Percentiles rank a stretch among this genome's conserved stretches.
phyloP scores from a whole-genome alignment of 306 rosid genomes.

The Biancaea sappan region DNA sequence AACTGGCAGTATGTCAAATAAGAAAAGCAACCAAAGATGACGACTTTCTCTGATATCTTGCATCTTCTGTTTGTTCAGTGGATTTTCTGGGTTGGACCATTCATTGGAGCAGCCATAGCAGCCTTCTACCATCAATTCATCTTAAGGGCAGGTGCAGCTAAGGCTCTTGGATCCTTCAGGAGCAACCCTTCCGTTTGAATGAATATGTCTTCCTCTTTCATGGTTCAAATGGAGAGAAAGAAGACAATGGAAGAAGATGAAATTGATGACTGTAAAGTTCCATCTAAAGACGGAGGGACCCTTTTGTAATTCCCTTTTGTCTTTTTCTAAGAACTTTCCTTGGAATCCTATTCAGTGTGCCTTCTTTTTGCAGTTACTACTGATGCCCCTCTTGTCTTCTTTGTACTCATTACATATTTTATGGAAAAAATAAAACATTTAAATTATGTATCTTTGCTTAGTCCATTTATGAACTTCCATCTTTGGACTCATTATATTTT shows the following conservation, averaged over 20 bases:
- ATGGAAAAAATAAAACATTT: neutral
- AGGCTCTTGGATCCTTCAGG: constrained; percentile 95
- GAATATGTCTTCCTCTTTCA: constrained; percentile 25
- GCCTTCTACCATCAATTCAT: constrained; percentile 96
- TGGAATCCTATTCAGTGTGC: constrained; percentile 25
- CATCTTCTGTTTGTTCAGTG: constrained; percentile 55
- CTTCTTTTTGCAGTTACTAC: neutral
- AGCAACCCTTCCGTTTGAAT: constrained; percentile 68
- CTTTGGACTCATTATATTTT: too few relatives aligned
- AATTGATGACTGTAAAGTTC: constrained; percentile 19
- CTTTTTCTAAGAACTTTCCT: constrained; percentile 25
- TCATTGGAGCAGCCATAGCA: constrained; percentile 88
- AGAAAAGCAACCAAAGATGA: neutral
- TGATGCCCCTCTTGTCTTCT: neutral
- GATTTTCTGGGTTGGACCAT: constrained; percentile 97
- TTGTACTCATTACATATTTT: constrained; percentile 21
- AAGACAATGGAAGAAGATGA: constrained; percentile 10
- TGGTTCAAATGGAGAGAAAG: constrained; percentile 28
- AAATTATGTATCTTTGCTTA: neutral
- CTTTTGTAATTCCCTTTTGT: constrained; percentile 36
- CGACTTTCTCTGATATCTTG: constrained; percentile 29
- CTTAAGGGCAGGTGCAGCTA: constrained; percentile 82
- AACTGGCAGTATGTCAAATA: neutral
- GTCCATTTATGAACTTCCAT: too few relatives aligned
- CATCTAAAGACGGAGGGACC: constrained; percentile 20